These are phyloP conservation scores for Candida piceae DNA, from an alignment of 805 yeast genomes.

Conservation along the genomic window DNA sequence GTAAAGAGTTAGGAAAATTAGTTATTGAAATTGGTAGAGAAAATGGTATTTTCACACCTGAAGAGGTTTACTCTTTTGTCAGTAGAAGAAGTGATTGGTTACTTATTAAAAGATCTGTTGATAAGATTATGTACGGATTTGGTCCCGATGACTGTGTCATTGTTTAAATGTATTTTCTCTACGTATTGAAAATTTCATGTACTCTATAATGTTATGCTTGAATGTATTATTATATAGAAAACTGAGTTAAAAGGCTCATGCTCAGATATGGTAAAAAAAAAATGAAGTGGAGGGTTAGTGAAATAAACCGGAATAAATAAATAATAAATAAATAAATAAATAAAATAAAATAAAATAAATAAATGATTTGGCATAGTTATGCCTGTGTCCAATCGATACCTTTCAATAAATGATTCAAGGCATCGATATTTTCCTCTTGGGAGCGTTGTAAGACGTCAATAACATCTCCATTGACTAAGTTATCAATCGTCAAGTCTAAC, in stretches of 20 bases:
- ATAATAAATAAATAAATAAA: conserved; percentile 2
- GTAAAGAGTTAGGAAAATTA: conserved; percentile 78
- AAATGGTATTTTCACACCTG: conserved; percentile 85
- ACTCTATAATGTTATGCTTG: no score
- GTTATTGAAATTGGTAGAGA: conserved; percentile 80
- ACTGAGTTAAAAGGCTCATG: not conserved
- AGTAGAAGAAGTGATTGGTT: conserved; percentile 87
- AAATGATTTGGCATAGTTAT: not conserved
- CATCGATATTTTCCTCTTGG: conserved; percentile 22
- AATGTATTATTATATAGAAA: not conserved
- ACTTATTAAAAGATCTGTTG: conserved; percentile 69
- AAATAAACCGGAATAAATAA: not conserved
- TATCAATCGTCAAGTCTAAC: conserved; percentile 11
- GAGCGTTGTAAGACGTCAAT: conserved; percentile 16
- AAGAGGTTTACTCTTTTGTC: conserved; percentile 90
- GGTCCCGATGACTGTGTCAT: conserved; percentile 73
- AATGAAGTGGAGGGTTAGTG: not conserved
- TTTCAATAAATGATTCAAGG: conserved; percentile 16
- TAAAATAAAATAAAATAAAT: conserved; percentile 1
- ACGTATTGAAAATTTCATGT: no score
- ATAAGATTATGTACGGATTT: conserved; percentile 91
- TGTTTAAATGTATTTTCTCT: conserved; percentile 31
- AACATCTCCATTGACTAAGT: conserved; percentile 16
- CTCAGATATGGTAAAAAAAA: not conserved
- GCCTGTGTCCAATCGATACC: conserved; percentile 13